Conservation (phyloP, 2,329 filamentous ascomycete species). For the Gaeumannomyces sp. region DNA sequence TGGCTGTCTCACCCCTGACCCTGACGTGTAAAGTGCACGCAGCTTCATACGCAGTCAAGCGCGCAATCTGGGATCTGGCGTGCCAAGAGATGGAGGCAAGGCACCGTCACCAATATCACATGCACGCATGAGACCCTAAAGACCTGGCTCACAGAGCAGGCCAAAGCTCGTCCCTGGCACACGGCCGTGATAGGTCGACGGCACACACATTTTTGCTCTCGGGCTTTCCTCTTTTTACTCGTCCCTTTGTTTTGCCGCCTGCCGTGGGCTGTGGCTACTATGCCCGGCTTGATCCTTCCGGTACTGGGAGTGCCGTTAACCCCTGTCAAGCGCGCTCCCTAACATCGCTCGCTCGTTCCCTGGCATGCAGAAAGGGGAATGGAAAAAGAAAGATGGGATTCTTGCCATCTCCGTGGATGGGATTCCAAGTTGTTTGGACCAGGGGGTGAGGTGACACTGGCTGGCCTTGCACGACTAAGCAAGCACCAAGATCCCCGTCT, state of each 20-base stretch:
- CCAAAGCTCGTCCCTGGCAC: background rate
- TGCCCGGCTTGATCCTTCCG: background rate
- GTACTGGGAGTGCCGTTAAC: background rate
- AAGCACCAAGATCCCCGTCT: background rate
- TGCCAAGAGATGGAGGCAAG: background rate
- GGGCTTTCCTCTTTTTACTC: slow-evolving; percentile 1
- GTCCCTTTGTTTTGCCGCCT: slow-evolving; percentile 1
- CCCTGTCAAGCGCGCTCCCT: background rate
- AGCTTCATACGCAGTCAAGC: background rate
- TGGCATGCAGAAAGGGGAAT: background rate
- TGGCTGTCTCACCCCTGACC: background rate
- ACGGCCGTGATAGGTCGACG: background rate
- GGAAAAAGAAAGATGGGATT: background rate
- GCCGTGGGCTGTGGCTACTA: background rate
- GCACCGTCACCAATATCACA: background rate
- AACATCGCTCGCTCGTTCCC: too few species aligned
- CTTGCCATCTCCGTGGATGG: background rate
- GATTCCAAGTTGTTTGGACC: background rate
- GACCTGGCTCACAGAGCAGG: background rate
- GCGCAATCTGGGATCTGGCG: background rate
- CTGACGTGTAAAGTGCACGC: background rate
- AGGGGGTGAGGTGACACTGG: background rate
- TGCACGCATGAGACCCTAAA: background rate
- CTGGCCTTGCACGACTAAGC: background rate
- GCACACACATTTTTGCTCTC: too few species aligned